Evolutionary conservation across 192 early-diverging fungal species (phyloP).

Genomic region (Kickxella alabastrina): DNA sequence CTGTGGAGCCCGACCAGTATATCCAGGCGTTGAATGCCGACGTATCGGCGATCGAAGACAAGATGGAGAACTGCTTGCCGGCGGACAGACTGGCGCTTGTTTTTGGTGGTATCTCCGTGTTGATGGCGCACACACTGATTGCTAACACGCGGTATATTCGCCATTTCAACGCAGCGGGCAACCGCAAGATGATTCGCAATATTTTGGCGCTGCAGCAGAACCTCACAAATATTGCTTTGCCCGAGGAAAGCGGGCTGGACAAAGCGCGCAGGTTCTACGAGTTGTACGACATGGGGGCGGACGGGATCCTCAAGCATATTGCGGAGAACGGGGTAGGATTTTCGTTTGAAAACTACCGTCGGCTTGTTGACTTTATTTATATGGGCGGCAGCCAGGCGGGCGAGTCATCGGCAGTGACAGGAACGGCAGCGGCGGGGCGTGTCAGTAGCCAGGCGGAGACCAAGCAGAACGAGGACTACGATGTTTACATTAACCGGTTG

Average conservation of each 20-base stretch:
- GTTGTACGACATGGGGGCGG: slow-evolving; percentile 58
- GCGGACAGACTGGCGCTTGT: slow-evolving; percentile 64
- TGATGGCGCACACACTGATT: slow-evolving; percentile 69
- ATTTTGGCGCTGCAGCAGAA: slow-evolving; percentile 85
- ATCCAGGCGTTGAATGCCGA: slow-evolving; percentile 79
- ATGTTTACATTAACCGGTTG: slow-evolving; percentile 26
- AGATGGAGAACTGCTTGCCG: slow-evolving; percentile 60
- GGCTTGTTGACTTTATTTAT: slow-evolving; percentile 70
- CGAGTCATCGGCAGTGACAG: too few relatives aligned
- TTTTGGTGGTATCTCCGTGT: slow-evolving; percentile 74
- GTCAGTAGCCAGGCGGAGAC: slow-evolving; percentile 30
- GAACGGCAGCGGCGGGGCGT: slow-evolving; percentile 15
- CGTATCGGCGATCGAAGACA: slow-evolving; percentile 72
- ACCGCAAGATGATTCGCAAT: slow-evolving; percentile 75
- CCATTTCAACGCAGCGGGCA: slow-evolving; percentile 65
- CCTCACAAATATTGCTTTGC: slow-evolving; percentile 70
- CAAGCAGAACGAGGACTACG: slow-evolving; percentile 26
- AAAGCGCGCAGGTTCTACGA: slow-evolving; percentile 70
- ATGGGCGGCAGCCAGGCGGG: slow-evolving; percentile 33
- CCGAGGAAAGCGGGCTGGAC: slow-evolving; percentile 65
- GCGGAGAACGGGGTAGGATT: slow-evolving; percentile 57
- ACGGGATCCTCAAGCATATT: slow-evolving; percentile 61
- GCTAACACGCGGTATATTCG: slow-evolving; percentile 66
- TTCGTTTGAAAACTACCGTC: slow-evolving; percentile 77
- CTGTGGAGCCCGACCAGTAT: slow-evolving; percentile 83